These are phyloP conservation scores for Lactarius pseudohatsudake DNA, from an alignment of 768 basidiomycete genomes.

Conservation along the genomic window DNA sequence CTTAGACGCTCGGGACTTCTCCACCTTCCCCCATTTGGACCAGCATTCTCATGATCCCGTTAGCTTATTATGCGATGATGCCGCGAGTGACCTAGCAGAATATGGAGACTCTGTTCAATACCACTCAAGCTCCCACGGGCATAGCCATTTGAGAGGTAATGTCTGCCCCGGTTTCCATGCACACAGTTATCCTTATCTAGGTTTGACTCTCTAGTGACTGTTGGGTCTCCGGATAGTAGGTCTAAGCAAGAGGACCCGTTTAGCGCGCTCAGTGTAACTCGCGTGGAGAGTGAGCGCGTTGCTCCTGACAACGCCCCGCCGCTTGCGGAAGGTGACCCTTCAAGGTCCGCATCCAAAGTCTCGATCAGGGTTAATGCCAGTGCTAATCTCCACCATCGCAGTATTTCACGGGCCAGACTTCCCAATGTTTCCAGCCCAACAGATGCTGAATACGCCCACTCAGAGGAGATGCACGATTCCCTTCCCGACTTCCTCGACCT, in stretches of 20 bases:
- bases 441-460: neutral
- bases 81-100: slow-evolving; percentile 25
- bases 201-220: neutral
- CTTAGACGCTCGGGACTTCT: slow-evolving; percentile 8
- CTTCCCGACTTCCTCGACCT: slow-evolving; percentile 30
- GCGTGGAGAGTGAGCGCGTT: neutral
- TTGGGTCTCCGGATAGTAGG: neutral
- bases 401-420: neutral
- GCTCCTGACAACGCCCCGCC: neutral
- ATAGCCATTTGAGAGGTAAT: neutral
- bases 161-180: neutral
- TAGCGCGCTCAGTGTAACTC: slow-evolving; percentile 7
- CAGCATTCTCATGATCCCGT: neutral
- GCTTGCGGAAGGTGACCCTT: neutral
- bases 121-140: neutral
- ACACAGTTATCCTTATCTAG: neutral
- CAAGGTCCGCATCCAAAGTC: slow-evolving; percentile 1
- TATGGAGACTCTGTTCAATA: slow-evolving; percentile 13
- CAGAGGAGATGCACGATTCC: slow-evolving; percentile 20
- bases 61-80: slow-evolving; percentile 9
- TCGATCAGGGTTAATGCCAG: neutral
- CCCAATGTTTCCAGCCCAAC: neutral
- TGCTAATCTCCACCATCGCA: neutral
- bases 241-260: slow-evolving; percentile 11
- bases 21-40: neutral